phyloP scores from a whole-genome alignment of 331 rosid genomes.

The Ulmus americana region DNA sequence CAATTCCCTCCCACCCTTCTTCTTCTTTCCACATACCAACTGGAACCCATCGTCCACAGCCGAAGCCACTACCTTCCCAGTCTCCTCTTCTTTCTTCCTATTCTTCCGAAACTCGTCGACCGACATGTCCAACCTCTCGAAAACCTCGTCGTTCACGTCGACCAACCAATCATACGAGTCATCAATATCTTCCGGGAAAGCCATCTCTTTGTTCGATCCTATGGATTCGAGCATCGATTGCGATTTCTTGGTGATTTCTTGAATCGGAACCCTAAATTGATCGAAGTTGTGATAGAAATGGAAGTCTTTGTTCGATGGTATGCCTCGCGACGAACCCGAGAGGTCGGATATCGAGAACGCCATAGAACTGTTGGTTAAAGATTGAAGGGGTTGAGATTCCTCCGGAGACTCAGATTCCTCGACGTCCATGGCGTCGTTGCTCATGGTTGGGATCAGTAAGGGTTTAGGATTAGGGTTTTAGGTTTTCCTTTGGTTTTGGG shows the following conservation, averaged over 20 bases:
- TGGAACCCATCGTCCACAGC: slow-evolving; percentile 49
- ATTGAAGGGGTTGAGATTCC: slow-evolving; percentile 30
- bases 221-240: slow-evolving; percentile 53
- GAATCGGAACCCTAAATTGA: slow-evolving; percentile 55
- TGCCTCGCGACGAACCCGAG: slow-evolving; percentile 43
- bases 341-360: slow-evolving; percentile 50
- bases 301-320: slow-evolving; percentile 61
- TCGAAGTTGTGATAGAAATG: slow-evolving; percentile 57
- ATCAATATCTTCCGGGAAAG: slow-evolving; percentile 54
- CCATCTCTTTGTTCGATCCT: slow-evolving; percentile 57
- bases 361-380: slow-evolving; percentile 37
- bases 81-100: slow-evolving; percentile 48
- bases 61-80: slow-evolving; percentile 20
- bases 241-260: slow-evolving; percentile 39
- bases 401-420: slow-evolving; percentile 36
- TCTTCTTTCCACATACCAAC: slow-evolving; percentile 48
- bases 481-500: neutral
- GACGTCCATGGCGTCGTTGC: slow-evolving; percentile 35
- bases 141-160: slow-evolving; percentile 60
- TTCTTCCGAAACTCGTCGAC: slow-evolving; percentile 48
- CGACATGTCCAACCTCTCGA: slow-evolving; percentile 58
- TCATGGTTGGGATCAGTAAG: slow-evolving; percentile 13
- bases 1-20: slow-evolving; percentile 27
- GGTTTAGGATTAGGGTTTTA: slow-evolving; percentile 44
- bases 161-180: slow-evolving; percentile 84